Evolutionary conservation across 2,329 filamentous ascomycete species (phyloP), one percentile per base, ranked within the genome.

Genomic region (Drechmeria coniospora): DNA sequence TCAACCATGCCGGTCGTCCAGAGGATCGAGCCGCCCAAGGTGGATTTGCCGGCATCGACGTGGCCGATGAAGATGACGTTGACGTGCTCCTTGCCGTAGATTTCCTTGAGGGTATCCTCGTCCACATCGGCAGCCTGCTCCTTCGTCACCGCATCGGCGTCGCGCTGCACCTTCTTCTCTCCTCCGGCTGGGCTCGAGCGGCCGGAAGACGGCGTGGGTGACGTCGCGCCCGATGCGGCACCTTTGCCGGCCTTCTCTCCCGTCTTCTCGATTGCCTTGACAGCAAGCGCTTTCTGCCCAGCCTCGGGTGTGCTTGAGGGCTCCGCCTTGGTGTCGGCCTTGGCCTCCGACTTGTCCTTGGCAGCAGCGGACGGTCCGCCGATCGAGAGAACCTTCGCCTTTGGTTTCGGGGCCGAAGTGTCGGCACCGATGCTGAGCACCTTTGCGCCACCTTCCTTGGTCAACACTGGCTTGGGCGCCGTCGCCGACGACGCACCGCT

Each of bases 1-100:
- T 98, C 92, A n/a, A 98, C 90, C 90, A 95, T 98, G 34, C 90
- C 90, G 5, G 87, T 94, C 28, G 74, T 74, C 53, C 90, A 93
- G 10, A 98, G 65, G 37, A 98, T 92, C 28, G 81, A 81, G 27
- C 90, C 90, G 49, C 90, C 90, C 5, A 98, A 67, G 3, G 90
- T 98, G 21, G 84, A 94, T 62, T 98, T 98, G 43, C 90, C 90
- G 28, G 90, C 90, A 61, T 98, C 90, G 44, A 98, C 92, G 65
- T 98, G 90, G 28, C 90, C 87, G 47, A 95, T 79, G 59, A 95
- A 94, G 39, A 95, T 93, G 42, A 98, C 79, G 57, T 98, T 98
- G 46, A 98, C 61, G 43, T 77, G 72, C 49, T 77, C 84, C 56
- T 95, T 94, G 50, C 90, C 90, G 53, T 90, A 98, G 35, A 98